Base-by-base conservation (phyloP, 768 basidiomycete species). In the Mycena amicta region DNA sequence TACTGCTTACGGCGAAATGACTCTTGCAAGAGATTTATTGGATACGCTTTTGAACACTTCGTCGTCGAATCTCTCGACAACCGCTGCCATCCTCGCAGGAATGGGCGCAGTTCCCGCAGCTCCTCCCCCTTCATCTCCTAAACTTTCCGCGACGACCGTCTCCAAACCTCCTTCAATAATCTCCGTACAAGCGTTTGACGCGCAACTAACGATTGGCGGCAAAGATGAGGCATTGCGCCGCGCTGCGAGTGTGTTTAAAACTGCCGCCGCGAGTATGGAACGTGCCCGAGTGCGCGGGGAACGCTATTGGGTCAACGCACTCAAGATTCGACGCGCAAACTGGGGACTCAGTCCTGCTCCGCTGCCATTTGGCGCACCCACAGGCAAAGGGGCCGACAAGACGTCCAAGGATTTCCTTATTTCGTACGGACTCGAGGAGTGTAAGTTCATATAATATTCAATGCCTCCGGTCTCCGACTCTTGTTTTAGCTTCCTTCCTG, bases 301-400 rank as follows among this genome's bases (percentile, higher is more conserved):
- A 67, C 84, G 77, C 58, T 93, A 93, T 64, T 94, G 92, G 92
- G 77, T 86, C 5, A 85, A 93, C 68, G 92, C 92, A 3, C 77
- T 94, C 46, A 88, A 84, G 68, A 86, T 90, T 45, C 77, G 92
- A 61, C 74, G 83, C 65, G 85, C 80, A 6, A 93, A 94, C 64
- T 94, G 92, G 92, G 82, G 88, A 15, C 74, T 94, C 30, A 82
- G 88, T 41, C 89, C 91, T 29, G 89, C 91, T 8, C 91, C 92
- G 23, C 78, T 92, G 37, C 91, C 89, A 15, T 74, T 76, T 39
- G 90, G 90, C 37, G 81, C 87, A 25, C 75, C 85, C 0, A 85
- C 79, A 0, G 90, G 88, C 15, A 91, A 90, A 72, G 89, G 89
- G 26, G 83, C 87, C 6, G 92, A 93, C 67, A 87, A 83, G 72